Evolutionary conservation across 2,329 filamentous ascomycete species (phyloP), one percentile per base, ranked within the genome.

Genomic region (Ascosphaera pollenicola): DNA sequence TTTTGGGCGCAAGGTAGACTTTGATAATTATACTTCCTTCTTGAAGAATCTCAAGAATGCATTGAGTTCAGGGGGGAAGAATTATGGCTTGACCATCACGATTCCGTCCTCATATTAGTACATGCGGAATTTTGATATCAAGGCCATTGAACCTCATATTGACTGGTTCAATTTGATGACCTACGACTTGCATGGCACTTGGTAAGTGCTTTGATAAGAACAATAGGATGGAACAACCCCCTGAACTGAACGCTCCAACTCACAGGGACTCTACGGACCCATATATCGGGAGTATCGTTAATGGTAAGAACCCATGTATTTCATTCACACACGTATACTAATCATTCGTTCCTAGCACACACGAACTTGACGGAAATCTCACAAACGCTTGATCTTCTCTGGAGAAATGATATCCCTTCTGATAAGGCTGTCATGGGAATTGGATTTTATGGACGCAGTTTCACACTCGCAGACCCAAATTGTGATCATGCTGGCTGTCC

Each of bases 1-100:
- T 3, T 47, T 48, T 5, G 64, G 64, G 2, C 43, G 40, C 0
- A 24, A 48, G 0, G 51, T 48, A 2, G 63, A 66, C 34, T 51
- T 43, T 32, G 42, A 41, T 0, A 59, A 62, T 41, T 56, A 50
- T 31, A 46, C 49, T 1, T 39, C 36, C 3, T 42, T 51, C n/a
- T 18, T 51, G 31, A 17, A 35, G 18, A 41, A 47, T n/a, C 34
- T 51, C 3, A 41, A 42, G 39, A 16, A 32, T 3, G 41, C 41
- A 2, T 30, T 49, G 17, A 41, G 39, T 13, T 26, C 31, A 10
- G 42, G 42, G 1, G 47, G 48, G 2, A 37, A 39, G 28, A 43
- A 41, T 3, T 43, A 42, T 36, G 48, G 43, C 4, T 13, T 51
- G 8, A 40, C 38, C 10, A 42, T 49, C 2, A 51, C 49, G 13